Percentiles rank a stretch among this genome's conserved stretches.
Evolutionary conservation across 768 basidiomycete genomes (phyloP).

Genomic region (Tephrocybe rancida): DNA sequence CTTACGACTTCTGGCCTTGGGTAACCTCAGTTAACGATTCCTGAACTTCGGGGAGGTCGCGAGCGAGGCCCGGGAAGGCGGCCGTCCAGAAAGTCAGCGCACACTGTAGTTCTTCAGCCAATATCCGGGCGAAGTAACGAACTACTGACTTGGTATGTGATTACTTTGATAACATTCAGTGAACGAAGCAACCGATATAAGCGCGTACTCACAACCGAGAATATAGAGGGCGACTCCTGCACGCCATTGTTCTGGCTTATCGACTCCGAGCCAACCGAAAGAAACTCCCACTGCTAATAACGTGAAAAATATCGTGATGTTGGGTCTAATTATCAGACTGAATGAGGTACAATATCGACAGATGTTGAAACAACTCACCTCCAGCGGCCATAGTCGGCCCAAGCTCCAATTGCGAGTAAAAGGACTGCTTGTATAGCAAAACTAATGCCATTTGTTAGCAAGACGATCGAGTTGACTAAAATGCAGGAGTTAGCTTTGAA

Average conservation of each 20-base stretch:
- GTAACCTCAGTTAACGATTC: slow-evolving; percentile 44
- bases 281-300: slow-evolving; percentile 65
- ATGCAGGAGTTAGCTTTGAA: background rate
- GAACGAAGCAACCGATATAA: background rate
- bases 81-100: slow-evolving; percentile 83
- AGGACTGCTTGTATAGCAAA: slow-evolving; percentile 76
- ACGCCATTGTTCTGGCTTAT: slow-evolving; percentile 64
- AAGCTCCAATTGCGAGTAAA: slow-evolving; percentile 68
- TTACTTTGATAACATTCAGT: slow-evolving; percentile 40
- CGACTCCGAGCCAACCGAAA: slow-evolving; percentile 79
- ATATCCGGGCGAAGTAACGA: background rate
- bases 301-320: slow-evolving; percentile 78
- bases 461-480: slow-evolving; percentile 77
- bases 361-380: slow-evolving; percentile 41
- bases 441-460: slow-evolving; percentile 78
- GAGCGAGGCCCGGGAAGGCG: slow-evolving; percentile 76
- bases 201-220: slow-evolving; percentile 53
- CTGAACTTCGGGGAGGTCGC: slow-evolving; percentile 70
- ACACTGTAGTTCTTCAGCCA: slow-evolving; percentile 39
- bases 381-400: slow-evolving; percentile 85
- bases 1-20: slow-evolving; percentile 50
- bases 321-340: slow-evolving; percentile 48
- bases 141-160: slow-evolving; percentile 64
- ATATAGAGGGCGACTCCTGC: slow-evolving; percentile 64
- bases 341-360: background rate